Evolutionary conservation across 352 stramenopile genomes (phyloP).

Genomic region (Pythium biforme): DNA sequence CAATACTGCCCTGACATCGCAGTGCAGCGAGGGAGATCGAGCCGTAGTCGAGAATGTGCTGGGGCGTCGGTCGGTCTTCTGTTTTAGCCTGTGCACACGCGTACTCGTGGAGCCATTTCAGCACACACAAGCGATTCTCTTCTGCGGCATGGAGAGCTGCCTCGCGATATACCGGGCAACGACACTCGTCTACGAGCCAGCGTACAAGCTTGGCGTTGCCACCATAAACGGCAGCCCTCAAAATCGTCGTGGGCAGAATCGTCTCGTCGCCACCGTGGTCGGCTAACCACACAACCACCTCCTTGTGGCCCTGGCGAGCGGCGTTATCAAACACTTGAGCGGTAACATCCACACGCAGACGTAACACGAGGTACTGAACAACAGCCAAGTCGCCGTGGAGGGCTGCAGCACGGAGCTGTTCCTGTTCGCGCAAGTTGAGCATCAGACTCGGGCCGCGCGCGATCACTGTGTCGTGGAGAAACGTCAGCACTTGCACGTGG

Average conservation of each 20-base stretch:
- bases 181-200: background rate
- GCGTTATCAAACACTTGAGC: constrained; percentile 6
- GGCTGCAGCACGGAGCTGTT: background rate
- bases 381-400: background rate
- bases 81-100: background rate
- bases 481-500: background rate
- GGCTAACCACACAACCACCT: background rate
- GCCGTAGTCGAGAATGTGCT: background rate
- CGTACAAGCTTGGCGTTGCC: background rate
- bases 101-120: constrained; percentile 3
- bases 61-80: background rate
- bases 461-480: background rate
- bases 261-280: background rate
- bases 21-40: constrained; percentile 1
- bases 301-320: background rate
- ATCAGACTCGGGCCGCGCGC: background rate
- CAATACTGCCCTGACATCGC: background rate
- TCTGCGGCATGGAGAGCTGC: background rate
- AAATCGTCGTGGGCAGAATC: background rate
- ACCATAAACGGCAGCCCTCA: background rate
- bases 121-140: background rate
- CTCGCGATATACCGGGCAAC: background rate
- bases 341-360: background rate
- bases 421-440: constrained; percentile 1
- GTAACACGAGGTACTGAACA: constrained; percentile 1